A percentile compares a stretch with the other conserved stretches of the same genome.
Evolutionary conservation across 331 rosid genomes (phyloP).

Genomic region (Prunus yedoensis): DNA sequence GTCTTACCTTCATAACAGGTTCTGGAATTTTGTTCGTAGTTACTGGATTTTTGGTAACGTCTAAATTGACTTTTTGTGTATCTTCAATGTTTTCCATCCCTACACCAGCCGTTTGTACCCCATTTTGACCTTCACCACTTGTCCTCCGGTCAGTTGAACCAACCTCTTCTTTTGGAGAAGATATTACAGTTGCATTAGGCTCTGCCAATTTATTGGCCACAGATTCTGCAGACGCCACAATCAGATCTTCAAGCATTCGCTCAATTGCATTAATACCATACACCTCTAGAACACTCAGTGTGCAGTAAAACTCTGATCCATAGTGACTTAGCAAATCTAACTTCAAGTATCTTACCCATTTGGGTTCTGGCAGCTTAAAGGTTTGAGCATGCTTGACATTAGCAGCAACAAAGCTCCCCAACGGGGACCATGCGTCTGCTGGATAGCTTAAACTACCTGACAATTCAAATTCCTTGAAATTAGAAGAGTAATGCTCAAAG

Average conservation of each 20-base stretch:
- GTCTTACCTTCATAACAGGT: slow-evolving; percentile 63
- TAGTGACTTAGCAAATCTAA: slow-evolving; percentile 71
- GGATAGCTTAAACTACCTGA: slow-evolving; percentile 79
- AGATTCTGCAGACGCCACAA: slow-evolving; percentile 60
- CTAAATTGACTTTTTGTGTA: slow-evolving; percentile 36
- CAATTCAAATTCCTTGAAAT: slow-evolving; percentile 73
- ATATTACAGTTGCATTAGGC: slow-evolving; percentile 51
- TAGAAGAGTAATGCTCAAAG: slow-evolving; percentile 89
- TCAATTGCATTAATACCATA: slow-evolving; percentile 85
- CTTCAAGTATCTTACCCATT: slow-evolving; percentile 83
- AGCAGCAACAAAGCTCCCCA: slow-evolving; percentile 70
- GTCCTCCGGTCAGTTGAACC: slow-evolving; percentile 39
- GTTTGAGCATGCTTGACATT: slow-evolving; percentile 79
- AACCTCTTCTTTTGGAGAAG: slow-evolving; percentile 50
- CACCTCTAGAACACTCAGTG: slow-evolving; percentile 76
- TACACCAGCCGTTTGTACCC: slow-evolving; percentile 30
- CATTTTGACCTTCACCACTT: slow-evolving; percentile 38
- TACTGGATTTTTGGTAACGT: slow-evolving; percentile 34
- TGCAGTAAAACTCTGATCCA: slow-evolving; percentile 94
- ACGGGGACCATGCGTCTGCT: slow-evolving; percentile 55
- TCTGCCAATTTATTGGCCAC: slow-evolving; percentile 38
- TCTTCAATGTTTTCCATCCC: slow-evolving; percentile 35
- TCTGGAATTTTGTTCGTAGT: slow-evolving; percentile 49
- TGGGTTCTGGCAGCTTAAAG: slow-evolving; percentile 68
- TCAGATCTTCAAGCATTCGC: slow-evolving; percentile 88